phyloP scores from a whole-genome alignment of 345 rosid species.

The Brassica cretica region DNA sequence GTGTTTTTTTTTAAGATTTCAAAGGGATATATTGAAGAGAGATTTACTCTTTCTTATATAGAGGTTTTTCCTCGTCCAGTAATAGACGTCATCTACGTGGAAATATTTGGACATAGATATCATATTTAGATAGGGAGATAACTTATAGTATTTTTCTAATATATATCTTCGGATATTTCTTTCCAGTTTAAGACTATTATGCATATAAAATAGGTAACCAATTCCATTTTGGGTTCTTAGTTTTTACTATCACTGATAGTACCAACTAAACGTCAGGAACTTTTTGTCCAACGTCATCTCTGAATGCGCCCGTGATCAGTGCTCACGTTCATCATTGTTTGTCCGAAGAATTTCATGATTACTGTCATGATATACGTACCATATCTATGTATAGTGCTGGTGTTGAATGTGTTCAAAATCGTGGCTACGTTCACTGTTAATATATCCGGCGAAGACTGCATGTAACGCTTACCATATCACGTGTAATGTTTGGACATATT shows the following conservation, averaged over 20 bases:
- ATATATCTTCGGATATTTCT: neutral
- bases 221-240: constrained; percentile 32
- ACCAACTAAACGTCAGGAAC: neutral
- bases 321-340: constrained; percentile 12
- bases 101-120: constrained; percentile 14
- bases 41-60: constrained; percentile 31
- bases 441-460: neutral
- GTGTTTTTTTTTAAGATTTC: constrained; percentile 17
- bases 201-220: neutral
- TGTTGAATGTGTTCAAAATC: constrained; percentile 27
- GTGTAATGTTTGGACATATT: neutral
- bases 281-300: constrained; percentile 1
- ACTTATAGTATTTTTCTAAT: neutral
- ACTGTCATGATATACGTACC: neutral
- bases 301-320: constrained; percentile 19
- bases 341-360: neutral
- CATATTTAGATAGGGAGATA: neutral
- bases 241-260: neutral
- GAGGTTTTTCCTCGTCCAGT: constrained; percentile 1
- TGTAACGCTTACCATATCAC: constrained; percentile 9
- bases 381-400: neutral
- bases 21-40: constrained; percentile 10
- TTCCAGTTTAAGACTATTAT: neutral
- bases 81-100: constrained; percentile 34
- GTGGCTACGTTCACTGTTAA: constrained; percentile 22